Conservation (phyloP, 805 yeast genomes). For the Nakazawaea holstii region DNA sequence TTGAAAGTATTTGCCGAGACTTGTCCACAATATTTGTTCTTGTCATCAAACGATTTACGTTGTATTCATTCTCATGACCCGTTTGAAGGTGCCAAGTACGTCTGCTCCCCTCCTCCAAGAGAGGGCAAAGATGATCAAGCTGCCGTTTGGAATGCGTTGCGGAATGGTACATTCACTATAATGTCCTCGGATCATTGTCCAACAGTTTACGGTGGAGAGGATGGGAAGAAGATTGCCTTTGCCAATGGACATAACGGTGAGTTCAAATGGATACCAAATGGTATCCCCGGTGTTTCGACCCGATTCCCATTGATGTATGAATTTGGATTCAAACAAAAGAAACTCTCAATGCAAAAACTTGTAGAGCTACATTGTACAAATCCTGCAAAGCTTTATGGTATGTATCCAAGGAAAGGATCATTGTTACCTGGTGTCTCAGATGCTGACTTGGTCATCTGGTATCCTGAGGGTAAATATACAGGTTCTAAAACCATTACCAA, state of each 20-base stretch:
- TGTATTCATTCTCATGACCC: slow-evolving; percentile 13
- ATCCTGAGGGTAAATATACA: slow-evolving; percentile 13
- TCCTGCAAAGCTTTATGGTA: slow-evolving; percentile 12
- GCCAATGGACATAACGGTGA: slow-evolving; percentile 15
- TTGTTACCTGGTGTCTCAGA: slow-evolving; percentile 14
- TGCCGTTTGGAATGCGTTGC: slow-evolving; percentile 15
- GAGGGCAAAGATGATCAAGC: slow-evolving; percentile 13
- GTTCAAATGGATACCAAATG: slow-evolving; percentile 18
- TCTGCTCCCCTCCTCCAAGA: slow-evolving; percentile 18
- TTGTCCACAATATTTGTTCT: slow-evolving; percentile 17
- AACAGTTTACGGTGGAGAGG: slow-evolving; percentile 12
- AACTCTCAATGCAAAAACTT: slow-evolving; percentile 11
- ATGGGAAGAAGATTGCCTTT: slow-evolving; percentile 15
- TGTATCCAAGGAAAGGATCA: slow-evolving; percentile 13
- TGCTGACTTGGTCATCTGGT: slow-evolving; percentile 18
- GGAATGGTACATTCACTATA: slow-evolving; percentile 17
- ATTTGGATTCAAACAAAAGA: slow-evolving; percentile 13
- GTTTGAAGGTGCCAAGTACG: slow-evolving; percentile 17
- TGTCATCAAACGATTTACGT: slow-evolving; percentile 13
- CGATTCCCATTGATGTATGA: slow-evolving; percentile 15
- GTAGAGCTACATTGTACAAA: slow-evolving; percentile 11
- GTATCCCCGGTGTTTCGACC: slow-evolving; percentile 18
- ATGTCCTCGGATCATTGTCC: slow-evolving; percentile 18
- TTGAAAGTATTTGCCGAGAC: slow-evolving; percentile 17
- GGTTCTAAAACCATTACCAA: slow-evolving; percentile 11